Conservation (phyloP, 805 yeast genomes). For the Starmerella bacillaris region DNA sequence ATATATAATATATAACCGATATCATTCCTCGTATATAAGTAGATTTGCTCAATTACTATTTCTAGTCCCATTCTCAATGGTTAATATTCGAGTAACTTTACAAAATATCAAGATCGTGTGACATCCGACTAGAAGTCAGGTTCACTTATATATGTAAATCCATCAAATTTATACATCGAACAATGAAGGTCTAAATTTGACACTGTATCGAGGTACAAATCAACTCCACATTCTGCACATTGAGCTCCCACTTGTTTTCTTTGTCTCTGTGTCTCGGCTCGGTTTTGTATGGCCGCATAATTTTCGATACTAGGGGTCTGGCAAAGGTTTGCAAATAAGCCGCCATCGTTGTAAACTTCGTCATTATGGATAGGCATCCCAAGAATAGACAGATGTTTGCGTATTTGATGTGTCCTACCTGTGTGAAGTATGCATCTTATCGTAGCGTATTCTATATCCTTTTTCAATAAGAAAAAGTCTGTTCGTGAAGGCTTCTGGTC, state of each 20-base stretch:
- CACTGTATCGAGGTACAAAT: slow-evolving; percentile 6
- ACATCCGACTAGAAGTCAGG: no score
- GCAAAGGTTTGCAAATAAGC: slow-evolving; percentile 6
- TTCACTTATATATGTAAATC: neutral
- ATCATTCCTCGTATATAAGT: no score
- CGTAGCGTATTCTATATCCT: slow-evolving; percentile 7
- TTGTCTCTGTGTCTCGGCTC: slow-evolving; percentile 6
- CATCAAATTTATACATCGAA: slow-evolving; percentile 11
- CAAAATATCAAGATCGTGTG: no score
- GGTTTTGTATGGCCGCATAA: slow-evolving; percentile 7
- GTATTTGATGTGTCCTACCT: slow-evolving; percentile 86
- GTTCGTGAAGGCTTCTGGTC: slow-evolving; percentile 13
- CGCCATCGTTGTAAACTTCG: slow-evolving; percentile 45
- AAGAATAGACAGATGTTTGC: slow-evolving; percentile 71
- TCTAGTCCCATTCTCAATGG: no score
- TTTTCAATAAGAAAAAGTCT: slow-evolving; percentile 1
- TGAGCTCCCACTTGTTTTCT: slow-evolving; percentile 11
- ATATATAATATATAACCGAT: no score
- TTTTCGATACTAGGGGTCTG: slow-evolving; percentile 7
- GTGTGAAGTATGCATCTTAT: slow-evolving; percentile 42
- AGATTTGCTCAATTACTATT: no score
- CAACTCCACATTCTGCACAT: slow-evolving; percentile 16
- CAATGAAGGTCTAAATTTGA: slow-evolving; percentile 16
- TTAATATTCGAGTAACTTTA: no score
- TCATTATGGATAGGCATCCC: slow-evolving; percentile 85